Conservation (phyloP, 2,329 filamentous ascomycete species). For the Aspergillus aculeatus region DNA sequence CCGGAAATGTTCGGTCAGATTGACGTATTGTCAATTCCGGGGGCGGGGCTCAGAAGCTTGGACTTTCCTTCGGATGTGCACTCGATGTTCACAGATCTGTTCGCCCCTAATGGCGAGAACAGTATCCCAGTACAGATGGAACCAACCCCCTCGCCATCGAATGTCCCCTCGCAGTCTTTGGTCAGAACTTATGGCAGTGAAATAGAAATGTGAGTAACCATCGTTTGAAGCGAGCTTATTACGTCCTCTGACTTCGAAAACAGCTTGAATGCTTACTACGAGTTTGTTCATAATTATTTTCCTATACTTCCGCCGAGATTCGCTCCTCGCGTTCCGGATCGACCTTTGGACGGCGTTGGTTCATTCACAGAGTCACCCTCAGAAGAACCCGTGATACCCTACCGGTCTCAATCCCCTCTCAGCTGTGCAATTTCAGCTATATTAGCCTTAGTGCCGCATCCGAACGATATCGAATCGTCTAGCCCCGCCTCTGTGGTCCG, state of each 20-base stretch:
- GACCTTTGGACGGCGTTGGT: constrained; percentile 33
- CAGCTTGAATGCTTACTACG: constrained; percentile 48
- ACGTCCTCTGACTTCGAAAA: constrained; percentile 14
- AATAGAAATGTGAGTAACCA: constrained; percentile 38
- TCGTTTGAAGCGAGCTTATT: neutral
- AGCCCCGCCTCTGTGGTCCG: constrained; percentile 35
- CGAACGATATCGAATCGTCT: constrained; percentile 38
- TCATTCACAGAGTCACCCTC: constrained; percentile 32
- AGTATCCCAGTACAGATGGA: constrained; percentile 29
- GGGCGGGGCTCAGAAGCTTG: constrained; percentile 41
- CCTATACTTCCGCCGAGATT: constrained; percentile 44
- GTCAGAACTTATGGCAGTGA: constrained; percentile 44
- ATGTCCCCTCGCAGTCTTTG: constrained; percentile 25
- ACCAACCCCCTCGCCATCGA: constrained; percentile 28
- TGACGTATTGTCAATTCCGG: constrained; percentile 41
- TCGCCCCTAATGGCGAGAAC: constrained; percentile 25
- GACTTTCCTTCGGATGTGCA: constrained; percentile 39
- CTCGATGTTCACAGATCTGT: constrained; percentile 40
- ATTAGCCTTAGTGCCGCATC: constrained; percentile 44
- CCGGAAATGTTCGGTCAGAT: constrained; percentile 42
- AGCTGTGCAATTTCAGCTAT: constrained; percentile 46
- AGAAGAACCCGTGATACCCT: constrained; percentile 33
- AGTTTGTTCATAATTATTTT: constrained; percentile 48
- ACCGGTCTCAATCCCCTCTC: constrained; percentile 43
- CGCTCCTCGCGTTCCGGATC: constrained; percentile 30